Percentiles rank a stretch among this genome's conserved stretches.
Evolutionary conservation across 768 basidiomycete genomes (phyloP).

Genomic region (Agaricus blazei): DNA sequence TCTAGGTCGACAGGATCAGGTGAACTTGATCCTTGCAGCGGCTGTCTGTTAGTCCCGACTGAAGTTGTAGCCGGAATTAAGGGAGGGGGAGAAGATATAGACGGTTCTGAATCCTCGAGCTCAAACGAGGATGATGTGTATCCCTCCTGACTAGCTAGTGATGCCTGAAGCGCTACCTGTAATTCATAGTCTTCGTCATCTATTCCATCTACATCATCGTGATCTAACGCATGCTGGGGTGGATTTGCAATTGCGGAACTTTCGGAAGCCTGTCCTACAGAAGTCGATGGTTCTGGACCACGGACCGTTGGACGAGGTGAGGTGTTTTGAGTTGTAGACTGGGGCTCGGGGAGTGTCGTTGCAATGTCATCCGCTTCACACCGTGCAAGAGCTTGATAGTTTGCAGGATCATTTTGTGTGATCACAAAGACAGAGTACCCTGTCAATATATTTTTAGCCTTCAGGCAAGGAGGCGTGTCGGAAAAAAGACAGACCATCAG

Average conservation of each 20-base stretch:
- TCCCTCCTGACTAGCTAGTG: conserved; percentile 32
- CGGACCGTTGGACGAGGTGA: conserved; percentile 2
- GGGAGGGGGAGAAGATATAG: conserved; percentile 9
- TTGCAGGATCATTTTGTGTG: conserved; percentile 52
- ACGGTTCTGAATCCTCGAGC: background rate
- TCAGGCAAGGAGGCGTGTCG: background rate
- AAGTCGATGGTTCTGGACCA: background rate
- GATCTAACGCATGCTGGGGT: conserved; percentile 9
- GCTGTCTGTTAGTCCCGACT: conserved; percentile 9
- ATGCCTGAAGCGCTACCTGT: conserved; percentile 84
- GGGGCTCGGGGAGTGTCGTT: conserved; percentile 52
- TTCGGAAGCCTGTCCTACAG: background rate
- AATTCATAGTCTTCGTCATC: conserved; percentile 87
- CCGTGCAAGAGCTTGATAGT: conserved; percentile 50
- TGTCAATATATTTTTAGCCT: conserved; percentile 22
- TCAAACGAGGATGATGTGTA: background rate
- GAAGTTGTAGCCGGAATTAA: conserved; percentile 9
- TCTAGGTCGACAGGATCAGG: conserved; percentile 35
- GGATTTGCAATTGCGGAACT: background rate
- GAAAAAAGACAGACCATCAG: conserved; percentile 52
- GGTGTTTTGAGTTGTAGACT: conserved; percentile 21
- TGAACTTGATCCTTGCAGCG: background rate
- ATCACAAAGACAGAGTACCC: conserved; percentile 83
- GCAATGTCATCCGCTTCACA: conserved; percentile 72
- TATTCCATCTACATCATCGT: conserved; percentile 30